phyloP scores from a whole-genome alignment of 805 yeast species.

The Candida loeiensis region DNA sequence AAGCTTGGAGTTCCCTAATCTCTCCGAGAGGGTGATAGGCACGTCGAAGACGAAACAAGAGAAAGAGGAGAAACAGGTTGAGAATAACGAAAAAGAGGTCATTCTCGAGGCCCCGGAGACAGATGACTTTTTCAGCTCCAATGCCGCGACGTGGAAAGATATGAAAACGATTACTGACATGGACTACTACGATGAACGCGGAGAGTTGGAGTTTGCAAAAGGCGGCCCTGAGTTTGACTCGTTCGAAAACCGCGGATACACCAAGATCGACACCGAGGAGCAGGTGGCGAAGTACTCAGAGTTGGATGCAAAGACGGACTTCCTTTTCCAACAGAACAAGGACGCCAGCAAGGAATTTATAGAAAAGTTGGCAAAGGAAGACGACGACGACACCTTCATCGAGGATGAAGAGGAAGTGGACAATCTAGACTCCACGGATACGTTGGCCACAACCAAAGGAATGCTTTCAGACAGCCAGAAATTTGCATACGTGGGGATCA shows the following conservation, averaged over 20 bases:
- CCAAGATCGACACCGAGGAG: constrained; percentile 82
- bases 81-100: constrained; percentile 11
- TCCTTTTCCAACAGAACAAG: constrained; percentile 36
- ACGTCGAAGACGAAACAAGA: constrained; percentile 9
- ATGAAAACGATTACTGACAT: constrained; percentile 79
- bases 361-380: constrained; percentile 14
- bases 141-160: constrained; percentile 69
- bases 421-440: constrained; percentile 50
- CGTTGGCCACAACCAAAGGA: constrained; percentile 73
- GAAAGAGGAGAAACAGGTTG: background rate
- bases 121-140: constrained; percentile 36
- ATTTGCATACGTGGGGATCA: constrained; percentile 87
- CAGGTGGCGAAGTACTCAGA: constrained; percentile 70
- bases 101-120: constrained; percentile 6
- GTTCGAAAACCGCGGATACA: constrained; percentile 62
- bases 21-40: constrained; percentile 4
- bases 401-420: constrained; percentile 20
- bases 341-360: constrained; percentile 18
- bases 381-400: constrained; percentile 24
- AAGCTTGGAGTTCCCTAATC: background rate
- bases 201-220: constrained; percentile 50
- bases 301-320: constrained; percentile 51
- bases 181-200: constrained; percentile 79
- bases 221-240: constrained; percentile 19
- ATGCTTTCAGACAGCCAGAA: constrained; percentile 81